Conservation (phyloP, 2,329 filamentous ascomycete genomes). For the Ophiostoma sp. region DNA sequence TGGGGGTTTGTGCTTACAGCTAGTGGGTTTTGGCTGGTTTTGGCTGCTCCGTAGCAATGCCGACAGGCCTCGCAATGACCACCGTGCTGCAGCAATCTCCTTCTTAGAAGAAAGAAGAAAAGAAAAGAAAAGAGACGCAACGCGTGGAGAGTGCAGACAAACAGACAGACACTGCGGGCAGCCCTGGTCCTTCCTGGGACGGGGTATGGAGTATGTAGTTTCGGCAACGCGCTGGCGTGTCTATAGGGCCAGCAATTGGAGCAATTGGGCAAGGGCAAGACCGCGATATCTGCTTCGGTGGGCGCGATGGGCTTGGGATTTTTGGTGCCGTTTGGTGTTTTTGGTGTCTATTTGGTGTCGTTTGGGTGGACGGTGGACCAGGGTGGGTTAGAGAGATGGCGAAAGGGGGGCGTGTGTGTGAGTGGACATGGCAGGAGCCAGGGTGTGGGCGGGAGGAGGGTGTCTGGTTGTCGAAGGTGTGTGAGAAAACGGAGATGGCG, state of each 20-base stretch:
- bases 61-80: constrained; percentile 14
- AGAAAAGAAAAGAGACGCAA: background rate
- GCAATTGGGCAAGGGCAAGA: constrained; percentile 25
- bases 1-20: constrained; percentile 21
- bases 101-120: constrained; percentile 3
- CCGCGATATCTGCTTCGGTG: constrained; percentile 26
- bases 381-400: constrained; percentile 17
- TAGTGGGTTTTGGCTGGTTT: constrained; percentile 20
- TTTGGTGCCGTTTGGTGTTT: background rate
- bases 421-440: background rate
- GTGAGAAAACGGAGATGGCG: constrained; percentile 17
- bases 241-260: constrained; percentile 27
- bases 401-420: constrained; percentile 12
- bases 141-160: background rate
- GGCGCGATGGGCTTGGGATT: constrained; percentile 7
- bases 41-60: constrained; percentile 10
- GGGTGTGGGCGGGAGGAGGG: constrained; percentile 18
- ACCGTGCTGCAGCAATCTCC: constrained; percentile 17
- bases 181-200: constrained; percentile 8
- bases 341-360: background rate
- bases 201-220: too few species aligned
- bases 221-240: constrained; percentile 26
- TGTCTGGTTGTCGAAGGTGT: constrained; percentile 7
- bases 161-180: background rate
- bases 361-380: constrained; percentile 17